Percentiles rank a stretch among this genome's conserved stretches.
phyloP scores from a whole-genome alignment of 1,284 basidiomycete genomes.

The Cryptococcus floricola region DNA sequence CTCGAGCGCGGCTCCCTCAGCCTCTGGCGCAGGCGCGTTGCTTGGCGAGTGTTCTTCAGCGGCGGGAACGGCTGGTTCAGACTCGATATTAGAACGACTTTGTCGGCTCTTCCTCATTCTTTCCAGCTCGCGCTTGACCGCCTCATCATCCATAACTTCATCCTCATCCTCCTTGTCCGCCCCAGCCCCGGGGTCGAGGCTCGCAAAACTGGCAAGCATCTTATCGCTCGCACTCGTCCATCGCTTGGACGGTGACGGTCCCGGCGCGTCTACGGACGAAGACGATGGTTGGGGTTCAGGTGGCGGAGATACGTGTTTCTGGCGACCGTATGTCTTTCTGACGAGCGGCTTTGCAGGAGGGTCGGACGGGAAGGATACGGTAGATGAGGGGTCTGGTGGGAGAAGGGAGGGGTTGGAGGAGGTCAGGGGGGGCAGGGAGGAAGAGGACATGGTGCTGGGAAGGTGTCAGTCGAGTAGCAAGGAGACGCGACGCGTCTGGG shows the following conservation, averaged over 20 bases:
- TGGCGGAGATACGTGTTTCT: conserved; percentile 13
- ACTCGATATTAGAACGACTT: no score
- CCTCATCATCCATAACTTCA: conserved; percentile 10
- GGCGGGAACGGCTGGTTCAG: no score
- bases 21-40: no score
- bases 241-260: conserved; percentile 22
- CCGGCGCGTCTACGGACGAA: neutral
- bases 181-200: conserved; percentile 10
- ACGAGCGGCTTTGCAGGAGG: conserved; percentile 13
- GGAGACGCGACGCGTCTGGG: neutral
- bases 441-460: conserved; percentile 14
- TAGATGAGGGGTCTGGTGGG: conserved; percentile 1
- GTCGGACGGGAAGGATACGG: conserved; percentile 7
- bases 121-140: neutral
- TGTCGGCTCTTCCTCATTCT: no score
- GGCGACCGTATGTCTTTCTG: conserved; percentile 20
- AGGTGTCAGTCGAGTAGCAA: neutral
- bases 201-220: conserved; percentile 17
- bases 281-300: neutral
- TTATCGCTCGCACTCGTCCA: conserved; percentile 8
- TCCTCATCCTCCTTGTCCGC: conserved; percentile 5
- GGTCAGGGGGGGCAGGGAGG: conserved; percentile 12
- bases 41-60: no score
- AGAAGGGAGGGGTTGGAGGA: conserved; percentile 10
- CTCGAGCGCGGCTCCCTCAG: no score